Percentiles rank a stretch among this genome's conserved stretches.
Conservation (phyloP, 257 asterid genomes). For the Nicotiana tabacum region DNA sequence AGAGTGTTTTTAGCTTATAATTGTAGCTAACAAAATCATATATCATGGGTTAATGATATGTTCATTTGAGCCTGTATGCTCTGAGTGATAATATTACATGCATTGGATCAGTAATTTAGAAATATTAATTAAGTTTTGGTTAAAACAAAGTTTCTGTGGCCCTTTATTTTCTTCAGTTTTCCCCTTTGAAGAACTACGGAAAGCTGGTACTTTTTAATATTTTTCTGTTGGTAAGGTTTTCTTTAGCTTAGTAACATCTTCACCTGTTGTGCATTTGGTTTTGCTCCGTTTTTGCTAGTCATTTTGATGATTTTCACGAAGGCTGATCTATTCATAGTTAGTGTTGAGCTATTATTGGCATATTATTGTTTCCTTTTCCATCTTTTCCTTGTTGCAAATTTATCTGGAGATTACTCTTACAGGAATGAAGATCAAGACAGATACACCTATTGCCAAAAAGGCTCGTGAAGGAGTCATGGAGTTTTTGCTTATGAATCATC, state of each 20-base stretch:
- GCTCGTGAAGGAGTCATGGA: constrained; percentile 99
- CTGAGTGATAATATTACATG: background rate
- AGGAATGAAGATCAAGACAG: constrained; percentile 98
- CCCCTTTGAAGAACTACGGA: background rate
- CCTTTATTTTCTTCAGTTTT: background rate
- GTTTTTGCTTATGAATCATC: constrained; percentile 93
- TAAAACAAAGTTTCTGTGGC: background rate
- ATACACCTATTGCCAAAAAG: constrained; percentile 91
- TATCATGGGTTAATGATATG: background rate
- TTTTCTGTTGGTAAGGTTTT: background rate
- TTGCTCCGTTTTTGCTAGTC: background rate
- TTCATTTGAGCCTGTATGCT: background rate
- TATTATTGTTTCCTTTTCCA: background rate
- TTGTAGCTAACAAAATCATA: background rate
- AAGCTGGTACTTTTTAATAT: background rate
- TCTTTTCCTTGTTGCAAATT: background rate
- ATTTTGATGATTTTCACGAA: background rate
- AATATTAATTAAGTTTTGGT: background rate
- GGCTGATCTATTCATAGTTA: background rate
- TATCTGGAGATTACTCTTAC: constrained; percentile 4
- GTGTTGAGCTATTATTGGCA: background rate
- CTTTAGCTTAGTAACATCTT: background rate
- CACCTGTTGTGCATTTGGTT: background rate
- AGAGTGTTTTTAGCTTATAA: background rate
- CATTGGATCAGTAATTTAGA: background rate